Evolutionary conservation across 202 grass and related monocot species (phyloP).

Genomic region (Zizania palustris): DNA sequence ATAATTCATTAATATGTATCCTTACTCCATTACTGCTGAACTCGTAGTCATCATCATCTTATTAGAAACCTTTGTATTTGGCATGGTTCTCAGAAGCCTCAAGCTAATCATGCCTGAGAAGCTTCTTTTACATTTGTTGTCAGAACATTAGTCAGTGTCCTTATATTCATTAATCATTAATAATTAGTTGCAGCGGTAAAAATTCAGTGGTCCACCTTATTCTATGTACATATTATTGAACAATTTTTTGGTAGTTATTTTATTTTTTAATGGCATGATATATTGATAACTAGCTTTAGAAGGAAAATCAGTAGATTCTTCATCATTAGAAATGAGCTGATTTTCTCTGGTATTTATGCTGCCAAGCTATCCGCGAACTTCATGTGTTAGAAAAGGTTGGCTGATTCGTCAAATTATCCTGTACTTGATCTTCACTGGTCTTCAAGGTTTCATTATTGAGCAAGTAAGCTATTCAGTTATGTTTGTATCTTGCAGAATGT

Average conservation of each 20-base stretch:
- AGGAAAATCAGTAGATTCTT: not conserved
- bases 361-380: constrained; percentile 67
- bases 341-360: constrained; percentile 41
- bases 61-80: not conserved
- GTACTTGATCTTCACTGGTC: constrained; percentile 68
- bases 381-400: constrained; percentile 67
- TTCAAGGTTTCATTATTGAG: constrained; percentile 81
- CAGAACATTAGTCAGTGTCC: not conserved
- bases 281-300: too few species aligned
- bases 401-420: constrained; percentile 75
- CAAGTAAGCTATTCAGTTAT: constrained; percentile 56
- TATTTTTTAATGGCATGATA: too few species aligned
- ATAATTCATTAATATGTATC: not conserved
- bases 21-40: not conserved
- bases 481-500: constrained; percentile 12
- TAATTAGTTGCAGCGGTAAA: not conserved
- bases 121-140: not conserved
- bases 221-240: not conserved
- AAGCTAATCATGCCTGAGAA: not conserved
- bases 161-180: not conserved
- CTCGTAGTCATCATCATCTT: not conserved
- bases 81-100: not conserved
- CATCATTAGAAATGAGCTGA: constrained; percentile 13
- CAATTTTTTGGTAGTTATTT: not conserved
- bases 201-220: not conserved